phyloP scores from a whole-genome alignment of 169 alveolate species.

The Miamiensis avidus region DNA sequence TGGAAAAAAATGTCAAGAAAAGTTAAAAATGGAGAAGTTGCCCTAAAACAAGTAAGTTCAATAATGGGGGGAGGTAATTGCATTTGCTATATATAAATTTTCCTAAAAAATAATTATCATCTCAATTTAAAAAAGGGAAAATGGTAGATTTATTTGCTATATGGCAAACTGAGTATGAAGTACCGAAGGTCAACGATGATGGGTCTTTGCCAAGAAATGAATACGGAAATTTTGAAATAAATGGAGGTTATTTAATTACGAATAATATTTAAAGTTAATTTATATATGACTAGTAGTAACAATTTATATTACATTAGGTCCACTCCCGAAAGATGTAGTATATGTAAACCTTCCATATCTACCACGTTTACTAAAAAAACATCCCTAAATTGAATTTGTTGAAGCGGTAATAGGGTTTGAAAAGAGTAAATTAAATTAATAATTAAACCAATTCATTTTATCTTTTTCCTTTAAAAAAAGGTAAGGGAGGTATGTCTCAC shows the following conservation, averaged over 20 bases:
- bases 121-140: too few relatives aligned
- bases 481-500: conserved; percentile 6
- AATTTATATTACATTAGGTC: neutral
- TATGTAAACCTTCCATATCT: neutral
- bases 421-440: neutral
- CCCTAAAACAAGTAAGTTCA: neutral
- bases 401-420: conserved; percentile 33
- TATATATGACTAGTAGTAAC: neutral
- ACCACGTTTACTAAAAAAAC: conserved; percentile 5
- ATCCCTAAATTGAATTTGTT: conserved; percentile 10
- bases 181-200: neutral
- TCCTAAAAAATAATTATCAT: too few relatives aligned
- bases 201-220: conserved; percentile 25
- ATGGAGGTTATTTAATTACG: neutral
- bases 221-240: conserved; percentile 16
- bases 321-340: conserved; percentile 11
- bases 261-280: neutral
- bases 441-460: too few relatives aligned
- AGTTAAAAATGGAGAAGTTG: conserved; percentile 2
- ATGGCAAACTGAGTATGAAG: conserved; percentile 12
- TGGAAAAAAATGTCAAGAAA: conserved; percentile 1
- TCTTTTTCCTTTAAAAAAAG: too few relatives aligned
- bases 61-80: too few relatives aligned
- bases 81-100: too few relatives aligned
- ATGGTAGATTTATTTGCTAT: conserved; percentile 19